Evolutionary conservation across 169 alveolate species (phyloP), one percentile per base, ranked within the genome.

Genomic region (Eimeria falciformis): DNA sequence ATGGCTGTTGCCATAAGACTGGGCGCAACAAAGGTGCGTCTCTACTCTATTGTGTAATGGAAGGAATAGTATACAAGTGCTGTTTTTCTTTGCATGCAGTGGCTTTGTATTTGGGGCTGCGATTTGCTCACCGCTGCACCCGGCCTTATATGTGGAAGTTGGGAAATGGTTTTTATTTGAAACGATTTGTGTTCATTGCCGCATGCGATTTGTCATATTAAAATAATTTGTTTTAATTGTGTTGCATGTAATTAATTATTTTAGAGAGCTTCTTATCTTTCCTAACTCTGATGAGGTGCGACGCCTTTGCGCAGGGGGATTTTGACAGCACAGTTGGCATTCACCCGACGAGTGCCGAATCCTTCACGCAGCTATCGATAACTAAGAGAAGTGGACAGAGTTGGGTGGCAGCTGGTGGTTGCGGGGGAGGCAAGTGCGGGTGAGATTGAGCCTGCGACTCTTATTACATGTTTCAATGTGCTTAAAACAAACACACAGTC

Each of bases 281-380:
- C 45, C 11, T 12, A 33, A 50, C 14, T 7, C 14, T 50, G 62
- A 50, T 50, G 17, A 29, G 29, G 73, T 29, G 5, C 55, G 18
- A 25, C 33, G 12, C 46, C 40, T 40, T 68, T 2, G 53, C 27
- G 27, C 86, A 95, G 91, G 77, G 75, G 55, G 99, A 97, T 68
- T 94, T 96, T 75, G 98, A 98, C 83, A 97, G 95, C 79, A 93
- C 96, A 88, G 96, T 98, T 18, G 99, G 99, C 9, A 98, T 99
- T 88, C 99, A 99, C 93, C 99, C 99, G 56, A 98, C 99, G 6
- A 98, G 96, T 75, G 99, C 99, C 1, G 99, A 98, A 94, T 96
- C 97, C 84, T 95, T 98, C 81, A 95, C 95, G 93, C 93, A 90
- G 81, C 93, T 98, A 53, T 89, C 94, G 6, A 94, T 97, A 43